Percentiles rank a stretch among this genome's conserved stretches.
These are phyloP conservation scores for Wakefieldia striispora DNA, from an alignment of 768 basidiomycete species.

Conservation along the genomic window DNA sequence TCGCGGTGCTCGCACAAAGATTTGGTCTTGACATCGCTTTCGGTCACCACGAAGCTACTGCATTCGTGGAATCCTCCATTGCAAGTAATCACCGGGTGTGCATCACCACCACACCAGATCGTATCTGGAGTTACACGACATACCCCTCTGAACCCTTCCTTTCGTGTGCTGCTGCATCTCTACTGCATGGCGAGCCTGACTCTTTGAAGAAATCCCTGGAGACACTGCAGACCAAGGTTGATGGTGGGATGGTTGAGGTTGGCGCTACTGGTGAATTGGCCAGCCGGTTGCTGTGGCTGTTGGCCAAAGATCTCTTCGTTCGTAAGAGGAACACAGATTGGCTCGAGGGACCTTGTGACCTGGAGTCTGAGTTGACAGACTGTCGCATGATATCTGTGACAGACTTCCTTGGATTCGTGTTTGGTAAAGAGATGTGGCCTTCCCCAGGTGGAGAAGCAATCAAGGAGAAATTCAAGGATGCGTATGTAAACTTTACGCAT, in stretches of 20 bases:
- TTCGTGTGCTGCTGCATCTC: conserved; percentile 1
- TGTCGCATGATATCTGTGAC: too few relatives aligned
- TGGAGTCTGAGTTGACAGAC: too few relatives aligned
- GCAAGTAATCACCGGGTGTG: conserved; percentile 7
- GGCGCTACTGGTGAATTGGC: conserved; percentile 7
- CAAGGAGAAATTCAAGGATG: too few relatives aligned
- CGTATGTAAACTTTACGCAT: too few relatives aligned
- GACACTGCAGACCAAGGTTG: not conserved
- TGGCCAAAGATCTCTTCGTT: too few relatives aligned
- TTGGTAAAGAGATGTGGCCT: too few relatives aligned
- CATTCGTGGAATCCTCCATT: not conserved
- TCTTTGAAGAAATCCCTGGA: not conserved
- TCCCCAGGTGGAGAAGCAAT: too few relatives aligned
- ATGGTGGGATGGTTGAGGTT: conserved; percentile 4
- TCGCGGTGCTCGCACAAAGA: conserved; percentile 9
- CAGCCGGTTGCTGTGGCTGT: not conserved
- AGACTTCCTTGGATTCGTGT: too few relatives aligned
- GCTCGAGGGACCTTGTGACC: too few relatives aligned
- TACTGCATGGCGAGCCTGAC: not conserved
- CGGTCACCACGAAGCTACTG: not conserved
- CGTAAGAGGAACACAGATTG: too few relatives aligned
- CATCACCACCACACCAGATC: not conserved
- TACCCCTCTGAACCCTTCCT: conserved; percentile 11
- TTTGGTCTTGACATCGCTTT: conserved; percentile 3
- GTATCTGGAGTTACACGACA: conserved; percentile 2